Base-by-base conservation (phyloP, 202 grass and related monocot genomes). In the Hordeum pubiflorum region DNA sequence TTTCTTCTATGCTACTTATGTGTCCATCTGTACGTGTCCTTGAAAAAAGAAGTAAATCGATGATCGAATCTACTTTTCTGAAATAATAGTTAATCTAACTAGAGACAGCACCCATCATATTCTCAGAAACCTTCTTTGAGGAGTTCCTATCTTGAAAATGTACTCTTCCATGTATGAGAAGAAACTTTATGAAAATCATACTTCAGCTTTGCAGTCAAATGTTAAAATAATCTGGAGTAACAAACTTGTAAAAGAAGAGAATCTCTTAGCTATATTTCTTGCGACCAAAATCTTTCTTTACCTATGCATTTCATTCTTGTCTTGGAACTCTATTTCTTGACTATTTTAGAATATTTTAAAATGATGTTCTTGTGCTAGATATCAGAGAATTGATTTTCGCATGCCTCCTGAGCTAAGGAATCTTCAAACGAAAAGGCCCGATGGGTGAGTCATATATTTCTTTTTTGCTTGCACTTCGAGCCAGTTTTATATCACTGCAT, bases 321-420 rank as follows among this genome's bases (percentile, higher is more conserved):
- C 52, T 72, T 82, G 63, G 13, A 62, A 46, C 12, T 22, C 21
- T 38, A 36, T 9, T 69, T 85, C 15, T 80, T 46, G 58, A 13
- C 58, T 62, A 67, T 17, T 11, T 74, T 17, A 31, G 33, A 65
- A 32, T 55, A 50, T 39, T 73, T 70, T 22, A 74, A 65, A 36
- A 43, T 63, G 9, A 26, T 58, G 69, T 83, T 78, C 77, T 23
- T 87, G 63, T 90, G 68, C 72, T 90, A 97, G 94, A 83, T 97
- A 83, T 81, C 91, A 97, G 84, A 92, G 81, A 79, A 89, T 94
- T 77, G 94, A 97, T 89, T 97, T 92, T 60, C 88, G 91, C 39
- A 82, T 97, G 85, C 94, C 91, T 22, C 87, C 36, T 63, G 83
- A 94, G 84, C 83, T 97, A 78, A 92, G 94, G 79, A 85, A 85